Conservation (phyloP, 805 yeast genomes). For the Saccharomyces paradoxus region DNA sequence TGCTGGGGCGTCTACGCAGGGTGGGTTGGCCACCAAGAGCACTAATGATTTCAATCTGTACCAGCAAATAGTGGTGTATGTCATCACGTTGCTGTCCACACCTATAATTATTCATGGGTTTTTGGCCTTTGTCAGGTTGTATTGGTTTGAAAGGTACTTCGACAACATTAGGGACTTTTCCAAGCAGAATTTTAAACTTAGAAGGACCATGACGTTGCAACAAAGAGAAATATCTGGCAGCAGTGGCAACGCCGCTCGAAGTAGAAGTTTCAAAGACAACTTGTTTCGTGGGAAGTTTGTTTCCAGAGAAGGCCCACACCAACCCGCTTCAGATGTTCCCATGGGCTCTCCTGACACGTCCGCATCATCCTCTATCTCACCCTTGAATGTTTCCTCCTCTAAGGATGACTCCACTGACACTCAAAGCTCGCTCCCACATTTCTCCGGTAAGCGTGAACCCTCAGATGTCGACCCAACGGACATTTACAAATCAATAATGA, state of each 20-base stretch:
- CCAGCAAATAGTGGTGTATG: slow-evolving; percentile 69
- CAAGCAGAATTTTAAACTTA: slow-evolving; percentile 64
- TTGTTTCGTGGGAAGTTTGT: slow-evolving; percentile 26
- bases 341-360: not conserved
- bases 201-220: slow-evolving; percentile 45
- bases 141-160: slow-evolving; percentile 82
- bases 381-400: not conserved
- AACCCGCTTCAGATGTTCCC: not conserved
- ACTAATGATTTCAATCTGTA: slow-evolving; percentile 53
- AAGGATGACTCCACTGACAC: not conserved
- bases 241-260: not conserved
- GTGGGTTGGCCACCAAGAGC: slow-evolving; percentile 77
- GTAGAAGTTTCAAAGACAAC: slow-evolving; percentile 9
- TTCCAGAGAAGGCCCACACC: slow-evolving; percentile 14
- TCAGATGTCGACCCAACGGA: slow-evolving; percentile 63
- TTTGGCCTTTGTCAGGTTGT: slow-evolving; percentile 65
- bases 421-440: slow-evolving; percentile 17
- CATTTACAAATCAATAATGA: slow-evolving; percentile 70
- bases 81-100: slow-evolving; percentile 57
- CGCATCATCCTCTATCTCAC: not conserved
- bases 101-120: slow-evolving; percentile 83
- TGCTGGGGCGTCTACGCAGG: slow-evolving; percentile 74
- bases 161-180: slow-evolving; percentile 71
- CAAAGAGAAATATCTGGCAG: slow-evolving; percentile 16
- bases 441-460: slow-evolving; percentile 25